Base-by-base conservation (phyloP, 176 grass and related monocot species). In the Raddia guianensis region DNA sequence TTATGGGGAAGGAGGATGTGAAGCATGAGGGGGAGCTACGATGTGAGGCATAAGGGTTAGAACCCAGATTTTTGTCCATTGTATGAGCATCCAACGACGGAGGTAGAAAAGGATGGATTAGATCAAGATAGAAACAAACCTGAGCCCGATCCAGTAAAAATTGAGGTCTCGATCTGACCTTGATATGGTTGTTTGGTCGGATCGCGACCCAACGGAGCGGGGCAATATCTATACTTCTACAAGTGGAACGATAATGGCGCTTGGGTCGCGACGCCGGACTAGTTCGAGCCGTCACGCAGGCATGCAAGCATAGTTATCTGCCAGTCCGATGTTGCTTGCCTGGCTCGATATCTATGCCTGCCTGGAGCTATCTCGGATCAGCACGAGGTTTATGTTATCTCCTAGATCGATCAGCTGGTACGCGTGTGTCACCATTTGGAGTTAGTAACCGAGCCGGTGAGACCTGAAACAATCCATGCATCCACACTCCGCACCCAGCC, bases 321-420 rank as follows among this genome's bases (percentile, higher is more conserved):
- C 27, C 66, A 73, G 35, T 20, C 2, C 68, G 33, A 67, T 54
- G 46, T 9, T 64, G 40, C 13, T 37, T 45, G 35, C 49, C 56
- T 68, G 43, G 46, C 8, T 53, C 50, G 6, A 54, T 40, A 13
- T 61, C 62, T 12, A 45, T 70, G 59, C 57, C 9, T 34, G 59
- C 57, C 9, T 34, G 50, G 47, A 51, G 51, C 16, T 52, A 12
- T 57, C 49, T 53, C 59, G 3, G 75, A 19, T 63, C 20, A 44
- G 83, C 74, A 53, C 45, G n/a, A 9, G 32, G 34, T 12, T 9
- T 9, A 62, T 68, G 65, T 71, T 63, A 60, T 12, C 68, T 12
- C 68, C 60, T n/a, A 15, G 71, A 43, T 12, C 37, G 27, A 27
- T 27, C n/a, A 68, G 71, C 13, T 15, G 44, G 12, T 9, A 55